Evolutionary conservation across 148 eudicot genomes (phyloP).

Genomic region (Amaranthus hypochondriacus): DNA sequence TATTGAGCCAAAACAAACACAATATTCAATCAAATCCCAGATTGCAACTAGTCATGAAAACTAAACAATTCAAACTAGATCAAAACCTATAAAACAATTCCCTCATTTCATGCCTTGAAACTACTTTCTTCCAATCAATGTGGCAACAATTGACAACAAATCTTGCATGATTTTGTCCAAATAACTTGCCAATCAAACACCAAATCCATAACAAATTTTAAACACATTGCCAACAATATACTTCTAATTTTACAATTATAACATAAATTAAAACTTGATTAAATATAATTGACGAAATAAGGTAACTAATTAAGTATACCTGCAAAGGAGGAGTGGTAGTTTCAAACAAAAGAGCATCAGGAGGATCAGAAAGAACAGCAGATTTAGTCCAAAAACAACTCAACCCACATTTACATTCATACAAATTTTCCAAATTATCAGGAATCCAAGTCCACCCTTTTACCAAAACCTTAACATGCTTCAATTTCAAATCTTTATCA

Average conservation of each 20-base stretch:
- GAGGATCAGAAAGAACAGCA: conserved; percentile 68
- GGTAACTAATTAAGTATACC: conserved; percentile 26
- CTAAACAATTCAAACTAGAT: background rate
- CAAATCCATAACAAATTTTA: background rate
- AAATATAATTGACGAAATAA: background rate
- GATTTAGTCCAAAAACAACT: conserved; percentile 93
- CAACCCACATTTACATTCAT: conserved; percentile 77
- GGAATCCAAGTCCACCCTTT: conserved; percentile 99
- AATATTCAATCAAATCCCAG: background rate
- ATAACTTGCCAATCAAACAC: background rate
- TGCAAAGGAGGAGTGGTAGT: conserved; percentile 68
- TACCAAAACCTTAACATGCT: conserved; percentile 72
- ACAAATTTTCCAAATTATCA: conserved; percentile 87
- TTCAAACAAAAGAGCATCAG: conserved; percentile 88
- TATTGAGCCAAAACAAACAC: background rate
- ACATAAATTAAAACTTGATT: background rate
- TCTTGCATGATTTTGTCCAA: background rate
- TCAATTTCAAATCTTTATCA: conserved; percentile 44
- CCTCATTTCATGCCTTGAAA: background rate
- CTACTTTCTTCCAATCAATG: no score
- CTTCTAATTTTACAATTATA: background rate
- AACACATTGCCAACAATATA: background rate
- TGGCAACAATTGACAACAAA: background rate
- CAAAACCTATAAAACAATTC: background rate
- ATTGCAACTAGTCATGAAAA: background rate